Base-by-base conservation (phyloP, 1,284 basidiomycete genomes). In the Cystobasidium pallidum region DNA sequence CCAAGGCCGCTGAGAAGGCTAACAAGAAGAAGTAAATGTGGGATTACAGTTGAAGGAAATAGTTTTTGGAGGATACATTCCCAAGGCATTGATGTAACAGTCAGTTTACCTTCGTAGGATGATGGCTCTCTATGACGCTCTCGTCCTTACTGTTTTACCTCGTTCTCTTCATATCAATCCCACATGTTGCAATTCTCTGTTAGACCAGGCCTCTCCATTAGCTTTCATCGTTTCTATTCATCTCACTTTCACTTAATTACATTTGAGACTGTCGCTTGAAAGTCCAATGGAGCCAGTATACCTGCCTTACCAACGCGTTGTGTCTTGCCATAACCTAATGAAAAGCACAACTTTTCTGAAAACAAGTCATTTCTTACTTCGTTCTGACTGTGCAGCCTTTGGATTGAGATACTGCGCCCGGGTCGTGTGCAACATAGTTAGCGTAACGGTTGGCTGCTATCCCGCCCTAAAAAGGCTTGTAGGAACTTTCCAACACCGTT, bases 1-100 rank as follows among this genome's bases (percentile, higher is more conserved):
- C 57, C 45, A 74, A 74, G 70, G 62, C 74, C 61, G 73, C 70
- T 63, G 73, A 75, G 51, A 74, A 74, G 49, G 74, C 72, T 41
- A 61, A 61, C 41, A 74, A 74, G 73, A 74, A 71, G 64, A 74
- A 74, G 64, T 66, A 74, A 59, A 72, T 49, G 55, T 52, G 49
- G 36, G 36, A 39, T 39, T 39, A 6, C 6, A 13, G 13, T 39
- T 39, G 7, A 39, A 47, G 13, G n/a, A 19, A 47, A 47, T n/a
- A n/a, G n/a, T n/a, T n/a, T n/a, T n/a, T n/a, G n/a, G n/a, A n/a
- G n/a, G n/a, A n/a, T n/a, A n/a, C n/a, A n/a, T n/a, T n/a, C n/a
- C 10, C 10, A 47, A 17, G 45, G 49, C 49, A 24, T 57, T 57
- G 54, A 57, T 57, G 54, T 57, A 57, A 57, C 54, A 57, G 54